Conservation (phyloP, 108 stramenopile genomes). For the Nannochloropsis salina region DNA sequence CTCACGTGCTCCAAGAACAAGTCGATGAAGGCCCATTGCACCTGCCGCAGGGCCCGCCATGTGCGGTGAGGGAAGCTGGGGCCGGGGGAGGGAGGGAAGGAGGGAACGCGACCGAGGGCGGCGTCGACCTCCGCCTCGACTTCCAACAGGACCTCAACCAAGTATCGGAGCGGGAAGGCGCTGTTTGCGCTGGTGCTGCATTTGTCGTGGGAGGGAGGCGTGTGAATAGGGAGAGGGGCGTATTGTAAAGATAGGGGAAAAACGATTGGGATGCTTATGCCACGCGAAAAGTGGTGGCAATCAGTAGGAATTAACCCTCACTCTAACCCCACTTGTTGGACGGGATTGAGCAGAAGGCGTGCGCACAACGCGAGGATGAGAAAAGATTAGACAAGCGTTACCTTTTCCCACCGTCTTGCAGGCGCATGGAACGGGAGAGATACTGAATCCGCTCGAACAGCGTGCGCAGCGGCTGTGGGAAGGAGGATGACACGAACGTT, state of each 20-base stretch:
- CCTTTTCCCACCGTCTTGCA: neutral
- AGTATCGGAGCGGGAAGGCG: neutral
- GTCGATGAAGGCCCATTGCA: neutral
- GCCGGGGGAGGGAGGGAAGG: neutral
- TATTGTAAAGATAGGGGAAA: neutral
- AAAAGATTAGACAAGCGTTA: too few relatives aligned
- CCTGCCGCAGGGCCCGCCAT: constrained; percentile 1
- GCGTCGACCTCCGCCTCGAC: neutral
- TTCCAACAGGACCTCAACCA: neutral
- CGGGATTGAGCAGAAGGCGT: too few relatives aligned
- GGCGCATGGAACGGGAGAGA: neutral
- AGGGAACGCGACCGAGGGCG: neutral
- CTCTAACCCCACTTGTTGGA: too few relatives aligned
- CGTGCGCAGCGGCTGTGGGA: neutral
- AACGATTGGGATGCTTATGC: neutral
- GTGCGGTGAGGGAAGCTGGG: neutral
- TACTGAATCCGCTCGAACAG: neutral
- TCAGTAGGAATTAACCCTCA: too few relatives aligned
- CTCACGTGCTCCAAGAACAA: neutral
- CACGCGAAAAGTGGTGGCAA: neutral
- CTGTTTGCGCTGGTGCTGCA: neutral
- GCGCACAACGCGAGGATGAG: too few relatives aligned
- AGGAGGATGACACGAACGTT: neutral
- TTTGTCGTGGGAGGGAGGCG: neutral
- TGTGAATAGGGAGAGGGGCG: neutral